Evolutionary conservation across 768 basidiomycete species (phyloP), one percentile per base, ranked within the genome.

Genomic region (Suillus spraguei): DNA sequence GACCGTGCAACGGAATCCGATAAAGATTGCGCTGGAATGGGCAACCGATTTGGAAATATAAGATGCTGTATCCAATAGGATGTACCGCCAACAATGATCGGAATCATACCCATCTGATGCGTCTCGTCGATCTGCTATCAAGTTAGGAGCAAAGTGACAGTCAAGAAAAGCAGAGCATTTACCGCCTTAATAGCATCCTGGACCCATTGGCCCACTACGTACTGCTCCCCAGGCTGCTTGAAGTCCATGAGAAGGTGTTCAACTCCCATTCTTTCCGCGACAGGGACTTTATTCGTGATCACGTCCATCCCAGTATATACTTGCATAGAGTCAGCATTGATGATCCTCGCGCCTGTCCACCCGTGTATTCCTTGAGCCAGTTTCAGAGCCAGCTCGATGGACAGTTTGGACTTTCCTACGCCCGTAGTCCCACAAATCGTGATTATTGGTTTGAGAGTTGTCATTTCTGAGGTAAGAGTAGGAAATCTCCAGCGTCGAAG

Each of bases 301-400:
- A 96, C 80, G 75, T 97, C 91, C 74, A 99, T 84, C 0, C 97
- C 97, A 20, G 81, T 80, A 74, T 98, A 99, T 14, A 95, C 89
- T 75, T 99, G 97, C 97, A 99, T 98, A 14, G 97, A 87, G 76
- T 99, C 97, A 11, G 96, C 94, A 72, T 98, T 99, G 72, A 99
- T 89, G 67, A 99, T 83, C 70, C 87, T 86, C 9, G 87, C 89
- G 14, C 87, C 85, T 16, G 74, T 77, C 83, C 87, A 90, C 53
- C 66, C 68, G 47, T 69, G 61, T 32, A 59, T n/a, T 39, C 66
- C 68, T 50, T 80, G 74, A 13, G 81, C 72, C 28, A 90, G 74
- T 63, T 80, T 81, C 39, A 87, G 81, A 32, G 96, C 96, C 17
- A 99, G 84, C 63, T 97, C 89, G 24, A 99, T 86, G 5, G 92